phyloP scores from a whole-genome alignment of 2,329 filamentous ascomycete genomes.

The Whalleya microplaca region DNA sequence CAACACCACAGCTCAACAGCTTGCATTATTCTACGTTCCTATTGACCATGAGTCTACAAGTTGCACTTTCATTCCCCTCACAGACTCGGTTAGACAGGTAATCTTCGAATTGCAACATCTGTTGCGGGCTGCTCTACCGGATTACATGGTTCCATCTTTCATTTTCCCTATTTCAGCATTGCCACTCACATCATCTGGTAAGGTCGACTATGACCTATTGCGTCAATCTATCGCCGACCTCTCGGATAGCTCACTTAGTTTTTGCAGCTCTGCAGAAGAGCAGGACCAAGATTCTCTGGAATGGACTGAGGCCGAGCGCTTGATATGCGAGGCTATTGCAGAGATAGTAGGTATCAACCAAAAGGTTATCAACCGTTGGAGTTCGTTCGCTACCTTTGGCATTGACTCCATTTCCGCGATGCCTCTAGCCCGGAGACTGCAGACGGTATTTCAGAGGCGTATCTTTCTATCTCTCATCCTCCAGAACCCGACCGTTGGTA shows the following conservation, averaged over 20 bases:
- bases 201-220: slow-evolving; percentile 67
- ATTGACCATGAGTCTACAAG: slow-evolving; percentile 11
- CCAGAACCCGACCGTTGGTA: slow-evolving; percentile 67
- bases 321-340: slow-evolving; percentile 59
- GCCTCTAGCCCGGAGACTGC: slow-evolving; percentile 62
- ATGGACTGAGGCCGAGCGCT: slow-evolving; percentile 60
- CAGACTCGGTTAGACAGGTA: slow-evolving; percentile 32
- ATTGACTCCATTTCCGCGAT: slow-evolving; percentile 86
- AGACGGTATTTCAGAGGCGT: slow-evolving; percentile 46
- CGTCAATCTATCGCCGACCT: slow-evolving; percentile 51
- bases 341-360: slow-evolving; percentile 50
- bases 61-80: slow-evolving; percentile 45
- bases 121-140: slow-evolving; percentile 62
- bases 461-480: slow-evolving; percentile 72
- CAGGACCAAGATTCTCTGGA: slow-evolving; percentile 38
- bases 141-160: slow-evolving; percentile 79
- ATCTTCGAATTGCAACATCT: slow-evolving; percentile 55
- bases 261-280: slow-evolving; percentile 34
- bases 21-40: slow-evolving; percentile 73
- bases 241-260: slow-evolving; percentile 47
- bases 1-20: slow-evolving; percentile 48
- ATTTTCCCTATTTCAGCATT: slow-evolving; percentile 71
- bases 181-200: slow-evolving; percentile 75
- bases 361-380: slow-evolving; percentile 60
- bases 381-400: slow-evolving; percentile 77